Base-by-base conservation (phyloP, 257 asterid species). In the Ophiorrhiza pumila region DNA sequence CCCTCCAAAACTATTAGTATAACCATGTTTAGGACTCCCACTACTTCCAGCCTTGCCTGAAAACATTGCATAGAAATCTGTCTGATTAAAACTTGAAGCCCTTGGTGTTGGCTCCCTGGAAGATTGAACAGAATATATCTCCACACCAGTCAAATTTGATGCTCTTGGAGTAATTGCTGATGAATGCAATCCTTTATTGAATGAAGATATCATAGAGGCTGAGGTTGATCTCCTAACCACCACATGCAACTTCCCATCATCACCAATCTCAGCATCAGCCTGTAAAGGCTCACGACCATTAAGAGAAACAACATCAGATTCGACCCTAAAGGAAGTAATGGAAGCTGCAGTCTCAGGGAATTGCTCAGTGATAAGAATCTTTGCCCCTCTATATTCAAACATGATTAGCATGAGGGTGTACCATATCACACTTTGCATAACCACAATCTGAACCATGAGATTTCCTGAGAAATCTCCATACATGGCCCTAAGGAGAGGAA, bases 361-460 rank as follows among this genome's bases (percentile, higher is more conserved):
- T 77, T 91, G 98, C 7, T 93, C 97, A 1, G 76, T 75, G 1
- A 93, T 93, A 1, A 93, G 83, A 12, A 89, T 50, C 77, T 84
- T 88, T 0, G 98, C 98, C 0, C 91, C 98, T 17, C 98, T 75
- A 74, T 85, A 93, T 46, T 93, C 98, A 32, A 93, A 93, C 85
- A 93, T 50, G 79, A 93, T 73, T 1, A 93, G 85, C 97, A 93
- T 89, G 0, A 93, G 82, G 0, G 97, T 93, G 71, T 93, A 93
- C 98, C 97, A 93, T 0, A 93, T 65, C 1, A 93, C 93, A 41
- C 96, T 88, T 71, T 91, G 97, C 95, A 89, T 87, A 0, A 93
- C 98, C 34, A 93, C 98, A 34, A 93, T 84, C 57, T 93, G 98
- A 2, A 93, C 97, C 98, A 93, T 93, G 0, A 93, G 82, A 68